A percentile compares a stretch with the other conserved stretches of the same genome.
Evolutionary conservation across 192 early-diverging fungal species (phyloP).

Genomic region (Umbelopsis sp.): DNA sequence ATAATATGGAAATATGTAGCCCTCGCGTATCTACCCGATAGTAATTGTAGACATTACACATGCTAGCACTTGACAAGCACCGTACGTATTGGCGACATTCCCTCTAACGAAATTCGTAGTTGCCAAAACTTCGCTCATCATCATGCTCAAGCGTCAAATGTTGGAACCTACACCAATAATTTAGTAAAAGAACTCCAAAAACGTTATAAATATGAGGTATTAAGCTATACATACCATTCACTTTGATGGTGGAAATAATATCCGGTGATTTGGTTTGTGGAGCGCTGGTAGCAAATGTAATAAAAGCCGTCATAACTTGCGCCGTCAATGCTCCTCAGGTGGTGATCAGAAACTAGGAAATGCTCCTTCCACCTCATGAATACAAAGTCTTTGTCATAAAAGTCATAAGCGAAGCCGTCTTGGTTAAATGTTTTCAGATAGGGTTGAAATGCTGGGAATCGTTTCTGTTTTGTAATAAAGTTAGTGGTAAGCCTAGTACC

Average conservation of each 20-base stretch:
- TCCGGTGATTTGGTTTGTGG: conserved; percentile 59
- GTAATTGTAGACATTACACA: not conserved
- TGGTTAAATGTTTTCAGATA: conserved; percentile 51
- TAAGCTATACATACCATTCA: conserved; percentile 47
- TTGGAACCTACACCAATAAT: conserved; percentile 44
- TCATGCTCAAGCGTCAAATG: conserved; percentile 47
- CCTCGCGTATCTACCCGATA: not conserved
- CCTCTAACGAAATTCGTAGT: conserved; percentile 53
- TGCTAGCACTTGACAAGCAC: not conserved
- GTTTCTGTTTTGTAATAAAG: conserved; percentile 31
- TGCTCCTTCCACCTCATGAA: conserved; percentile 97
- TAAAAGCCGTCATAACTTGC: conserved; percentile 93
- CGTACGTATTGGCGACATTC: not conserved
- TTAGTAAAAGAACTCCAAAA: not conserved
- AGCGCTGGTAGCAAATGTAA: conserved; percentile 75
- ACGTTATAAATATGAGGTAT: not conserved
- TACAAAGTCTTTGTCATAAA: conserved; percentile 56
- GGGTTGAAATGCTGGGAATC: conserved; percentile 52
- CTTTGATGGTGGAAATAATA: conserved; percentile 66
- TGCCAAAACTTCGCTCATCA: conserved; percentile 44
- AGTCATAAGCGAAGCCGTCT: conserved; percentile 50
- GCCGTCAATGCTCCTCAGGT: conserved; percentile 71
- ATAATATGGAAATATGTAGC: too few species aligned
- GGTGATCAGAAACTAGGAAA: conserved; percentile 89
- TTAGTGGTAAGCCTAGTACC: not conserved